Percentiles rank a stretch among this genome's conserved stretches.
Conservation (phyloP, 2,329 filamentous ascomycete species). For the Fonsecaea pedrosoi region DNA sequence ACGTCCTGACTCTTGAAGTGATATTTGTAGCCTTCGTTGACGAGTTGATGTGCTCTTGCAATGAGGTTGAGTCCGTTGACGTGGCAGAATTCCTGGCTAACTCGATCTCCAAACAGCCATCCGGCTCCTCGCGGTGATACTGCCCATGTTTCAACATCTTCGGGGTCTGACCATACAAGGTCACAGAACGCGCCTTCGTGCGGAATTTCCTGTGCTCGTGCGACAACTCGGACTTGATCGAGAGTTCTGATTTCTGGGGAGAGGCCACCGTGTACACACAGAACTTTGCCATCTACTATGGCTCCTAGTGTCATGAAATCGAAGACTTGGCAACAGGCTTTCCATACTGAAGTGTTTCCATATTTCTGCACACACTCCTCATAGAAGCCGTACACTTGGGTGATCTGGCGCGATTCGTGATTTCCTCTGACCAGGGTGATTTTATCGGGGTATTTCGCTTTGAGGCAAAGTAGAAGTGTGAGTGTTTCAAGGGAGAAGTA, state of each 20-base stretch:
- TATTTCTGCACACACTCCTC: conserved; percentile 80
- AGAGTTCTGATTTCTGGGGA: conserved; percentile 76
- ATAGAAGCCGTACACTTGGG: conserved; percentile 79
- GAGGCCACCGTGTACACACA: conserved; percentile 75
- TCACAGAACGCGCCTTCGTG: conserved; percentile 80
- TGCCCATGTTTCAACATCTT: conserved; percentile 73
- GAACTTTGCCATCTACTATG: conserved; percentile 75
- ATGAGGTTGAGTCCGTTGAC: conserved; percentile 76
- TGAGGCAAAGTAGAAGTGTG: conserved; percentile 61
- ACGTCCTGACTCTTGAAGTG: conserved; percentile 95
- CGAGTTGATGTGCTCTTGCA: conserved; percentile 74
- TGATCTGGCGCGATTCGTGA: conserved; percentile 78
- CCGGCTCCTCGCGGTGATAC: conserved; percentile 71
- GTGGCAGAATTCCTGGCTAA: conserved; percentile 77
- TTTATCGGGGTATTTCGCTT: conserved; percentile 68
- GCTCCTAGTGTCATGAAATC: conserved; percentile 77
- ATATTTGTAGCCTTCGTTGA: conserved; percentile 84
- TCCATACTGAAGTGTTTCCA: conserved; percentile 79
- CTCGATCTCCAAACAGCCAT: conserved; percentile 73
- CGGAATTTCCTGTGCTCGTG: conserved; percentile 76
- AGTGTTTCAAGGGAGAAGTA: conserved; percentile 78
- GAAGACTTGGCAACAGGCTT: conserved; percentile 78
- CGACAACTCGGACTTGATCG: conserved; percentile 76
- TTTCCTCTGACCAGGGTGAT: conserved; percentile 77
- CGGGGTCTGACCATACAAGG: conserved; percentile 77